A percentile compares a stretch with the other conserved stretches of the same genome.
These are phyloP conservation scores for Exophiala xenobiotica DNA, from an alignment of 2,329 filamentous ascomycete genomes.

Conservation along the genomic window DNA sequence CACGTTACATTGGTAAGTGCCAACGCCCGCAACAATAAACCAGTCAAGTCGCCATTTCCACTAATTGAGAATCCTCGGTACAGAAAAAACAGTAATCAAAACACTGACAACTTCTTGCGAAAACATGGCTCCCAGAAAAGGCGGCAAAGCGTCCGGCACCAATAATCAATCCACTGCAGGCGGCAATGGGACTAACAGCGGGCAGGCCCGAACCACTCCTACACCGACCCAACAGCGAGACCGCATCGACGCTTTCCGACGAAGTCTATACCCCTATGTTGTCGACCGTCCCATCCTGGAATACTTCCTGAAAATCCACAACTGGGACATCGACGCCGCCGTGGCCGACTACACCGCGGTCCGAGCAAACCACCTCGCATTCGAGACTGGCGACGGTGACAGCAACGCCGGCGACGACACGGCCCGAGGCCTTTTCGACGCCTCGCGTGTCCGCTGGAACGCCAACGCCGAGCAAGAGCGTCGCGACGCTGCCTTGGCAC, in stretches of 20 bases:
- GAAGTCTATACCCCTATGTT: not conserved
- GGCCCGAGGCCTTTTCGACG: not conserved
- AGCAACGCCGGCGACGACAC: not conserved
- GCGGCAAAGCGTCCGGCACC: not conserved
- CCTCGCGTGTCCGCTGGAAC: not conserved
- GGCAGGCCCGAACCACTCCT: not conserved
- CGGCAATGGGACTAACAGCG: not conserved
- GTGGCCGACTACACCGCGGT: not conserved
- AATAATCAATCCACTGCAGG: too few species aligned
- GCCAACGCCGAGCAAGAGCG: conserved; percentile 14
- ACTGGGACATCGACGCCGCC: not conserved
- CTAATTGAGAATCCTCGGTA: too few species aligned
- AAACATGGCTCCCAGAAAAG: not conserved
- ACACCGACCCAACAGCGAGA: not conserved
- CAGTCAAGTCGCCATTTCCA: too few species aligned
- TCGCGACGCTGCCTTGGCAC: conserved; percentile 7
- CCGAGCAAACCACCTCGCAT: not conserved
- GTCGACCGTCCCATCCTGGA: not conserved
- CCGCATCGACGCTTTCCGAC: not conserved
- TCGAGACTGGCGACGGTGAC: not conserved
- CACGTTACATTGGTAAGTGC: too few species aligned
- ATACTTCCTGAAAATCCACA: not conserved
- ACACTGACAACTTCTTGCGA: not conserved
- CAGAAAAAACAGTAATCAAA: not conserved
- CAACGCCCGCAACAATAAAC: too few species aligned